These are phyloP conservation scores for Triticum timopheevii DNA, from an alignment of 176 grass and related monocot species.

Conservation along the genomic window DNA sequence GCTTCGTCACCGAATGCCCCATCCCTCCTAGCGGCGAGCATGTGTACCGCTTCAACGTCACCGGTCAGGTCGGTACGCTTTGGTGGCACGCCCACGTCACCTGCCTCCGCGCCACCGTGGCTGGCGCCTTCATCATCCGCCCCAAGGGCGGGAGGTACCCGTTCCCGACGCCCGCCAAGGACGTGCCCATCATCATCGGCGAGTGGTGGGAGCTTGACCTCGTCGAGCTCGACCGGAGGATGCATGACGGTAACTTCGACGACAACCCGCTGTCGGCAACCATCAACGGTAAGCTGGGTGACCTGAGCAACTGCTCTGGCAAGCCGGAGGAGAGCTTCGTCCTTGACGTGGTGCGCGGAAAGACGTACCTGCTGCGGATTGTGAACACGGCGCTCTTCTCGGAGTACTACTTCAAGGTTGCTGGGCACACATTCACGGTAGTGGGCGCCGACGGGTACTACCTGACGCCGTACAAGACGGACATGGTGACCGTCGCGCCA, in stretches of 20 bases:
- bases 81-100: slow-evolving; percentile 25
- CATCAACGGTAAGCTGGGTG: slow-evolving; percentile 53
- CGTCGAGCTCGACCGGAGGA: background rate
- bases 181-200: slow-evolving; percentile 44
- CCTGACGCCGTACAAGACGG: slow-evolving; percentile 44
- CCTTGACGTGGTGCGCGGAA: slow-evolving; percentile 32
- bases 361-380: slow-evolving; percentile 52
- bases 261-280: slow-evolving; percentile 40
- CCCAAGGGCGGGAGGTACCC: slow-evolving; percentile 25
- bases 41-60: slow-evolving; percentile 41
- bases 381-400: slow-evolving; percentile 41
- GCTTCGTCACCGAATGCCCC: slow-evolving; percentile 42
- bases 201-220: slow-evolving; percentile 33
- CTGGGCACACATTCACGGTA: slow-evolving; percentile 45
- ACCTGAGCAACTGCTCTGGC: slow-evolving; percentile 44
- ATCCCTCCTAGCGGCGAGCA: background rate
- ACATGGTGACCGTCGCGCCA: slow-evolving; percentile 41
- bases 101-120: slow-evolving; percentile 24
- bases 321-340: slow-evolving; percentile 34
- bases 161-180: background rate
- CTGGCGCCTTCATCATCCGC: slow-evolving; percentile 29
- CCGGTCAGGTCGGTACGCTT: background rate
- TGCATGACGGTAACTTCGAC: slow-evolving; percentile 21
- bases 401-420: slow-evolving; percentile 6
- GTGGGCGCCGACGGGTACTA: slow-evolving; percentile 51